phyloP scores from a whole-genome alignment of 192 early-diverging fungal species.

The Gryganskiella cystojenkinii region DNA sequence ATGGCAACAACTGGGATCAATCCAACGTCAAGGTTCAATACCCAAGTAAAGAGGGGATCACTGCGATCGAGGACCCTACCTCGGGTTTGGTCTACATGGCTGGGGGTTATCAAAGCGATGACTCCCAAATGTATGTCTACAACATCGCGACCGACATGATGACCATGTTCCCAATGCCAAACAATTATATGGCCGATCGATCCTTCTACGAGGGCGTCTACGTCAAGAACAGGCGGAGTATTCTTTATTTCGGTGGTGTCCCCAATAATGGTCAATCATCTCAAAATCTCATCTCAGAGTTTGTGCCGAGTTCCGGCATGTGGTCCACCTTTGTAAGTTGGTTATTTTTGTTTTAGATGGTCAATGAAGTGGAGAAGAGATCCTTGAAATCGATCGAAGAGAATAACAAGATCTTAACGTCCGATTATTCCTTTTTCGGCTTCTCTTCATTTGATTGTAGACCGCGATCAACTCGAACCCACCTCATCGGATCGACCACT shows the following conservation, averaged over 20 bases:
- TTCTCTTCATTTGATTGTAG: not conserved
- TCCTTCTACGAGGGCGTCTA: constrained; percentile 6
- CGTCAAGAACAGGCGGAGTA: constrained; percentile 13
- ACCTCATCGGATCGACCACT: constrained; percentile 3
- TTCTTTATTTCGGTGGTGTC: constrained; percentile 13
- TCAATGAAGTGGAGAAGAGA: no score
- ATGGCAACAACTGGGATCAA: constrained; percentile 4
- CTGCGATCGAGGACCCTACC: not conserved
- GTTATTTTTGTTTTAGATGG: not conserved
- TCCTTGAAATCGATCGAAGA: no score
- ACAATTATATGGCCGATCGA: constrained; percentile 8
- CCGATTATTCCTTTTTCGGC: not conserved
- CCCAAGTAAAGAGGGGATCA: constrained; percentile 6
- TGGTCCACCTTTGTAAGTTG: constrained; percentile 6
- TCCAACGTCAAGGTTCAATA: constrained; percentile 14
- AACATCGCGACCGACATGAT: constrained; percentile 9
- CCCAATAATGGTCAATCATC: not conserved
- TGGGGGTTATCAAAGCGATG: constrained; percentile 20
- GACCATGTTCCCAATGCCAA: constrained; percentile 17
- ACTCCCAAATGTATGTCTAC: constrained; percentile 20
- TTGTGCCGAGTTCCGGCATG: constrained; percentile 5
- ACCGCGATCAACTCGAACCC: constrained; percentile 2
- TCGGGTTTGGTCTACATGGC: constrained; percentile 16
- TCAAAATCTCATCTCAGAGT: constrained; percentile 10
- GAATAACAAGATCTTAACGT: not conserved